These are phyloP conservation scores for Diplodia intermedia DNA, from an alignment of 2,329 filamentous ascomycete genomes.

Conservation along the genomic window DNA sequence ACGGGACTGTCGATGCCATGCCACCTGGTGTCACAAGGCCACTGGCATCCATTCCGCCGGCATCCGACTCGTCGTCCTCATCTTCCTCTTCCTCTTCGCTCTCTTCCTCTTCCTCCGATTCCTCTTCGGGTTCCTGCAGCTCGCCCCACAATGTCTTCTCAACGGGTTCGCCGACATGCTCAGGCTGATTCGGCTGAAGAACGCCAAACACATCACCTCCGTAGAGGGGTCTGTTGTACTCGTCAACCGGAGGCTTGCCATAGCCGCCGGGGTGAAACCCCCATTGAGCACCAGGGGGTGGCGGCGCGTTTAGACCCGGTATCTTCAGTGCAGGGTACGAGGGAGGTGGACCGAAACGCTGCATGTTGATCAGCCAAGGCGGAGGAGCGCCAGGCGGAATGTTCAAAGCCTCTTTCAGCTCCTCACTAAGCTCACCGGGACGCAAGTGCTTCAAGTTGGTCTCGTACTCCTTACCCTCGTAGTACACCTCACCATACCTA, in stretches of 20 bases:
- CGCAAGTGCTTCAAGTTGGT: conserved; percentile 90
- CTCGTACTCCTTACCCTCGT: conserved; percentile 98
- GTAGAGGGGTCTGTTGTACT: conserved; percentile 88
- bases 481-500: conserved; percentile 97
- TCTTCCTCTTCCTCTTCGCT: conserved; percentile 74
- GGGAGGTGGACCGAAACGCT: conserved; percentile 89
- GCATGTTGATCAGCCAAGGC: conserved; percentile 97
- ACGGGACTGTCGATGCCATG: conserved; percentile 78
- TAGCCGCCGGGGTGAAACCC: conserved; percentile 95
- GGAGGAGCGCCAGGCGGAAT: conserved; percentile 93
- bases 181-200: conserved; percentile 65
- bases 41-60: conserved; percentile 62
- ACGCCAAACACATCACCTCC: conserved; percentile 95
- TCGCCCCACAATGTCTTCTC: conserved; percentile 94
- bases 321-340: conserved; percentile 96
- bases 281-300: conserved; percentile 88
- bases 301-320: conserved; percentile 90
- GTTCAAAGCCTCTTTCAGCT: conserved; percentile 88
- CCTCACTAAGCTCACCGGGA: conserved; percentile 87
- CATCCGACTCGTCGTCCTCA: conserved; percentile 68
- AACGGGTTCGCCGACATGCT: conserved; percentile 73
- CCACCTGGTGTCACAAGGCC: conserved; percentile 83
- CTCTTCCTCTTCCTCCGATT: conserved; percentile 64
- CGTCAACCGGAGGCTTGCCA: conserved; percentile 94
- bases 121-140: conserved; percentile 71